Evolutionary conservation across 1,139 yeast species (phyloP).

Genomic region (Candida dubliniensis): DNA sequence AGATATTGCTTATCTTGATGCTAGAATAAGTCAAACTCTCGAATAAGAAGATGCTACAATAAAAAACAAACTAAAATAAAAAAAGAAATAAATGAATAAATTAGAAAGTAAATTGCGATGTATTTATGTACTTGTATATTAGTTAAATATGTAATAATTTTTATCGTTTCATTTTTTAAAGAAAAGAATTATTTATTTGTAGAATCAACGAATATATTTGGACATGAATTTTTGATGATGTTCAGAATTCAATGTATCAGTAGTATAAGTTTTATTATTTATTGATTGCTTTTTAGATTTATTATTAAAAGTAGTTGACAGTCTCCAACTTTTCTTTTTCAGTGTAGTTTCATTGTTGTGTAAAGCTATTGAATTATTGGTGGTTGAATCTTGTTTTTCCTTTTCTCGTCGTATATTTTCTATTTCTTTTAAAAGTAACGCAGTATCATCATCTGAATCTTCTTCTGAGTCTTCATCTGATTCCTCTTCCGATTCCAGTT

Average conservation of each 20-base stretch:
- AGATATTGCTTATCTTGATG: constrained; percentile 60
- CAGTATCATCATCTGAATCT: constrained; percentile 26
- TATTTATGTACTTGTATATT: constrained; percentile 4
- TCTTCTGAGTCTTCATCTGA: constrained; percentile 10
- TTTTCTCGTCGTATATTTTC: constrained; percentile 48
- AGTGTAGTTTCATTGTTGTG: constrained; percentile 8
- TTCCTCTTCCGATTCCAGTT: constrained; percentile 19
- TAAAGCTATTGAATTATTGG: constrained; percentile 45
- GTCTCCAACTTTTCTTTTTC: constrained; percentile 56
- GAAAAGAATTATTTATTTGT: neutral
- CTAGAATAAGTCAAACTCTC: constrained; percentile 40
- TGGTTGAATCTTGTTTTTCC: constrained; percentile 22
- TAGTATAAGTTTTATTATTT: constrained; percentile 43
- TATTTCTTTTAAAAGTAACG: constrained; percentile 51
- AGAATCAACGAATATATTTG: constrained; percentile 52
- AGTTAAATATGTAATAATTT: constrained; percentile 4
- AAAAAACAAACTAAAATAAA: constrained; percentile 10
- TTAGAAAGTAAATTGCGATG: neutral
- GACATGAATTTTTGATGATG: constrained; percentile 71
- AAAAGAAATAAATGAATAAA: neutral
- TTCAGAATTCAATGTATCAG: constrained; percentile 67
- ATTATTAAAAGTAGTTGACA: constrained; percentile 46
- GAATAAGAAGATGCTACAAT: constrained; percentile 16
- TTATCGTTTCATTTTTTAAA: too few species aligned
- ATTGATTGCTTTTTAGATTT: constrained; percentile 21